phyloP scores from a whole-genome alignment of 2,329 filamentous ascomycete species.

The Fusarium marasasianum region DNA sequence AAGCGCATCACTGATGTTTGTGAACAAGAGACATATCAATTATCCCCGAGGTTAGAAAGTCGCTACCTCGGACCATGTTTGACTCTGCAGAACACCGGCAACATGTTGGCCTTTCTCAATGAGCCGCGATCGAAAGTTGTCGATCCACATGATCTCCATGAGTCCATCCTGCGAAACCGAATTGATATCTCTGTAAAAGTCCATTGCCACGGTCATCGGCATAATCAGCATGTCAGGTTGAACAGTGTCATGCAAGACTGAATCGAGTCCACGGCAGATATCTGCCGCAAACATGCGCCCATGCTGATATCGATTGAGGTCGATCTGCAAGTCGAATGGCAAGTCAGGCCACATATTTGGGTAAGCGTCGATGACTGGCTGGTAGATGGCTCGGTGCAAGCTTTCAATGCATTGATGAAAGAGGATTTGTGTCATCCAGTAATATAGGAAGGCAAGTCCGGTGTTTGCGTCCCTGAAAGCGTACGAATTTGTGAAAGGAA shows the following conservation, averaged over 20 bases:
- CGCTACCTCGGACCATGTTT: conserved; percentile 52
- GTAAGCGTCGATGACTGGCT: conserved; percentile 54
- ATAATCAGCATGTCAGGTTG: conserved; percentile 59
- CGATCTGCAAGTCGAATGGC: conserved; percentile 51
- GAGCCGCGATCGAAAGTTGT: conserved; percentile 54
- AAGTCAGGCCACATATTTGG: conserved; percentile 52
- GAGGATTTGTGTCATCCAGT: conserved; percentile 62
- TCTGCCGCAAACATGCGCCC: conserved; percentile 57
- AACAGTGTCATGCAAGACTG: conserved; percentile 52
- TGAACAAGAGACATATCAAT: background rate
- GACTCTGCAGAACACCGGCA: conserved; percentile 50
- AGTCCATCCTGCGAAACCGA: conserved; percentile 52
- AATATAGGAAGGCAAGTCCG: conserved; percentile 61
- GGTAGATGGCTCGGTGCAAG: conserved; percentile 56
- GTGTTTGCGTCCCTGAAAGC: conserved; percentile 56
- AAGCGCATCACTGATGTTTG: background rate
- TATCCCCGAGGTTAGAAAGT: conserved; percentile 31
- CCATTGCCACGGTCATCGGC: conserved; percentile 54
- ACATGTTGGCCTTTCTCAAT: conserved; percentile 54
- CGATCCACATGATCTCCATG: conserved; percentile 60
- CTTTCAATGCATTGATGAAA: conserved; percentile 59
- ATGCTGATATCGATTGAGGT: conserved; percentile 55
- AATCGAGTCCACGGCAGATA: conserved; percentile 62
- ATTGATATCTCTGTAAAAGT: conserved; percentile 54
- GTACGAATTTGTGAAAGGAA: conserved; percentile 58